phyloP scores from a whole-genome alignment of 345 rosid genomes.

The Eucalyptus victrix region DNA sequence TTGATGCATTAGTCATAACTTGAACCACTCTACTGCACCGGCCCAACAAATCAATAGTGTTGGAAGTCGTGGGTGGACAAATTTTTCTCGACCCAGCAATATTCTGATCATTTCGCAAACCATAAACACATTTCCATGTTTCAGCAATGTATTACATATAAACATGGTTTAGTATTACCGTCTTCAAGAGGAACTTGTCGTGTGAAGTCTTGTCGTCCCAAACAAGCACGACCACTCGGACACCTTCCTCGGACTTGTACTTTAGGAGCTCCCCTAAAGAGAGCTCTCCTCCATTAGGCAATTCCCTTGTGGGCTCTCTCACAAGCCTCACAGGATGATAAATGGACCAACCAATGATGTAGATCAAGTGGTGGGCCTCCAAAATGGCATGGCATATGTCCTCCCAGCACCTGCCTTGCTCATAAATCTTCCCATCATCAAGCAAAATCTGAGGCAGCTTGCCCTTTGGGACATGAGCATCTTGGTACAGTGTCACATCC shows the following conservation, averaged over 20 bases:
- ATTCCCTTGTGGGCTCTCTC: conserved; percentile 45
- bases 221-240: conserved; percentile 40
- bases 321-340: conserved; percentile 46
- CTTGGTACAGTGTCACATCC: conserved; percentile 51
- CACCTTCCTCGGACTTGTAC: conserved; percentile 68
- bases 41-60: background rate
- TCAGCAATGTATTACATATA: background rate
- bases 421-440: conserved; percentile 33
- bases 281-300: conserved; percentile 47
- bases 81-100: background rate
- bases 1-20: background rate
- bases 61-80: background rate
- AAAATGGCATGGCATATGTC: conserved; percentile 62
- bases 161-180: conserved; percentile 6
- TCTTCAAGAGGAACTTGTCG: conserved; percentile 43
- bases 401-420: conserved; percentile 57
- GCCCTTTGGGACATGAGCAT: conserved; percentile 47
- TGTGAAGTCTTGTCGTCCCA: conserved; percentile 84
- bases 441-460: conserved; percentile 44
- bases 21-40: background rate
- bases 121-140: background rate
- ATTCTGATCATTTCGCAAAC: fast-evolving
- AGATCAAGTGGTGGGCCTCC: conserved; percentile 55
- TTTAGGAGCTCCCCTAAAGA: conserved; percentile 51
- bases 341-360: conserved; percentile 58